Evolutionary conservation across 2,329 filamentous ascomycete genomes (phyloP), one percentile per base, ranked within the genome.

Genomic region (Penicillium rolfsii): DNA sequence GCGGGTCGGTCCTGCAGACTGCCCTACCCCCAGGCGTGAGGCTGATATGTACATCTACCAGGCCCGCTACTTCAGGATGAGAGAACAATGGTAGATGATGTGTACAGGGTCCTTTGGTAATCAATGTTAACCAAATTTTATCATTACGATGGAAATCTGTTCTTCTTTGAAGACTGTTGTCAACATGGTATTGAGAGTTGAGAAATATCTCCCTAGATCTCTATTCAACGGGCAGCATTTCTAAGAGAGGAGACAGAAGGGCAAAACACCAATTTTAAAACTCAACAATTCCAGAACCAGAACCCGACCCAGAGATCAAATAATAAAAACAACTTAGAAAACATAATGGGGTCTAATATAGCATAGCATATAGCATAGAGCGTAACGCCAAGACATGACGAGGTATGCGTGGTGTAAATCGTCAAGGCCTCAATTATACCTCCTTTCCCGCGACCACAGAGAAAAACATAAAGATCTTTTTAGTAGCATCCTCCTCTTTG

Each of bases 241-340:
- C 50, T 52, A 40, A 52, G 49, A 52, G 19, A 24, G 49, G 7
- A 28, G 22, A 38, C n/a, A 9, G 7, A 22, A 22, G 19, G 19
- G 19, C 19, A 22, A 22, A 22, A 22, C 19, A 22, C 19, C 19
- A 22, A 22, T 22, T 22, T 19, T 22, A 22, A 3, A 24, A 48
- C n/a, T 9, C n/a, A 8, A 26, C 12, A 14, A 16, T 36, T 26
- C 43, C 45, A 30, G 14, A 16, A 16, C 45, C 45, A 48, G 11
- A 16, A 30, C 43, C 22, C 14, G 4, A 49, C n/a, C 41, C 45
- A 28, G n/a, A 48, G 7, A 7, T 14, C 30, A 19, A 12, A 19
- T 19, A 19, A 19, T 19, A 19, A 19, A 19, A 59, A 62, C 54
- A 55, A 63, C 61, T 56, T 61, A 64, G 45, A 55, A 41, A 45